phyloP scores from a whole-genome alignment of 306 rosid species.

The Malus sylvestris region DNA sequence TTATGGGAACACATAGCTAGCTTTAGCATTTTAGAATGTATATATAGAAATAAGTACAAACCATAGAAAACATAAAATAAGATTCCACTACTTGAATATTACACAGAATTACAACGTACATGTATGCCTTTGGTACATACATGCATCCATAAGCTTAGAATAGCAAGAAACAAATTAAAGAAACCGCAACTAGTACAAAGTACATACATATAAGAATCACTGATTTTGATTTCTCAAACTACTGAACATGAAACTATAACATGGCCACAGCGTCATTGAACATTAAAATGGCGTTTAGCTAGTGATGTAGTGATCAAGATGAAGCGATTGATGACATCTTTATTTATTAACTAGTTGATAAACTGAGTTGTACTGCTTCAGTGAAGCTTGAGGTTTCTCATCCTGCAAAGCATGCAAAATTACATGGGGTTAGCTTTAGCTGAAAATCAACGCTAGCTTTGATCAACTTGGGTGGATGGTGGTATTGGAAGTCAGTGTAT shows the following conservation, averaged over 20 bases:
- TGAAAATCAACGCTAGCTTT: background rate
- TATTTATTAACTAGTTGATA: constrained; percentile 3
- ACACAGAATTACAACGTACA: background rate
- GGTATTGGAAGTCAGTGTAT: background rate
- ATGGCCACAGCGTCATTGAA: background rate
- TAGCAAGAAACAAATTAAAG: background rate
- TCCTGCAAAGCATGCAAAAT: constrained; percentile 45
- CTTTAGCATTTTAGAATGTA: too few relatives aligned
- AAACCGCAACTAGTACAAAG: background rate
- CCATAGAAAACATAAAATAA: background rate
- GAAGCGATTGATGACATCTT: background rate
- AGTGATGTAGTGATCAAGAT: background rate
- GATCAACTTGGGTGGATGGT: background rate
- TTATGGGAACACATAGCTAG: too few relatives aligned
- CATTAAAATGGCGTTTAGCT: background rate
- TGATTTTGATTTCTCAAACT: constrained; percentile 10
- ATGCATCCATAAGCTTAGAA: background rate
- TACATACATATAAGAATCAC: background rate
- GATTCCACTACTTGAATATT: constrained; percentile 7
- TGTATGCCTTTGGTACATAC: background rate
- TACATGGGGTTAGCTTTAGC: background rate
- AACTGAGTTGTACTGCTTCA: constrained; percentile 18
- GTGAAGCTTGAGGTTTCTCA: constrained; percentile 54
- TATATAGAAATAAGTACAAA: background rate
- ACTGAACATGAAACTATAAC: background rate